Evolutionary conservation across 2,329 filamentous ascomycete genomes (phyloP).

Genomic region (Microcera coccophila): DNA sequence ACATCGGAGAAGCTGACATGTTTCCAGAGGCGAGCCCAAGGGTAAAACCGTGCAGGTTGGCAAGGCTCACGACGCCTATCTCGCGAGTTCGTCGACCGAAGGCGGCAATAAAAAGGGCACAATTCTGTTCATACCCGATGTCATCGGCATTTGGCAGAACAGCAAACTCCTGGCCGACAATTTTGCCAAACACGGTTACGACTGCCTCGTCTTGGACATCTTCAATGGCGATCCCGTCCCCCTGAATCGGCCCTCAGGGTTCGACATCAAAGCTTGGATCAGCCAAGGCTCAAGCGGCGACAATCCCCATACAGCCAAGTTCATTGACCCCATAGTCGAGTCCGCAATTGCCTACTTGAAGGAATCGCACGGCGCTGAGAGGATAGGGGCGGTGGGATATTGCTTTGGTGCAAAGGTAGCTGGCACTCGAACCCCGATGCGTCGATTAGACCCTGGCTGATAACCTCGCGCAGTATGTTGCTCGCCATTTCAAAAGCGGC

Average conservation of each 20-base stretch:
- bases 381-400: conserved; percentile 62
- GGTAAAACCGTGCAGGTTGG: background rate
- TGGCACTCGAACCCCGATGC: background rate
- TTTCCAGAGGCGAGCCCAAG: background rate
- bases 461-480: conserved; percentile 53
- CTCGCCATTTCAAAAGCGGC: conserved; percentile 55
- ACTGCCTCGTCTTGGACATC: conserved; percentile 21
- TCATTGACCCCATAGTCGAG: background rate
- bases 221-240: conserved; percentile 34
- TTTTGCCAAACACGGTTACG: conserved; percentile 26
- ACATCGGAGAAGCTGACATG: background rate
- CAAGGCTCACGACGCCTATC: conserved; percentile 36
- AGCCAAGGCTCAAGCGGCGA: background rate
- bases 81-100: conserved; percentile 36
- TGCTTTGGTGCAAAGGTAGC: conserved; percentile 58
- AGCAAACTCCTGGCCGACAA: conserved; percentile 29
- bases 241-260: conserved; percentile 37
- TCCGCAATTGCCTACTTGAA: conserved; percentile 9
- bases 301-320: background rate
- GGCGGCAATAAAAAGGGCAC: conserved; percentile 7
- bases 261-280: background rate
- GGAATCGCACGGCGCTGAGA: conserved; percentile 49
- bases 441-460: background rate
- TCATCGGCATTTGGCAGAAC: conserved; percentile 44
- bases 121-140: conserved; percentile 43